Evolutionary conservation across 225 moss, liverwort and hornwort genomes (phyloP).

Genomic region (Ulota crispa): DNA sequence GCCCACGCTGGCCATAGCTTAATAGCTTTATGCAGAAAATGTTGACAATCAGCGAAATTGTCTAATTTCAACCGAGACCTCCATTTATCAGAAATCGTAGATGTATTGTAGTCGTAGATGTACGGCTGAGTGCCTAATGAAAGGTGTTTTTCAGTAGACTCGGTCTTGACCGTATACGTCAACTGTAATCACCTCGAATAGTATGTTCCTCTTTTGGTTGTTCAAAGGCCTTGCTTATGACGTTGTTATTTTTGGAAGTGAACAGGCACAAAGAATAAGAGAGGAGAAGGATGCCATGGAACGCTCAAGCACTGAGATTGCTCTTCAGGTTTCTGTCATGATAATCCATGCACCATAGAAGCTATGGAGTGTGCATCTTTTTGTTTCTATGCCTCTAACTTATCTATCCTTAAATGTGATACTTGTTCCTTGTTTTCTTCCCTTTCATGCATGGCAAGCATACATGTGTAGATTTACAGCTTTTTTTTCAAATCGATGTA

Average conservation of each 20-base stretch:
- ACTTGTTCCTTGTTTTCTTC: background rate
- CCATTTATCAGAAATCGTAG: background rate
- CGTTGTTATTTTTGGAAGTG: background rate
- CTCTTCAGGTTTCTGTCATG: constrained; percentile 51
- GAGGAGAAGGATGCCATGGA: constrained; percentile 55
- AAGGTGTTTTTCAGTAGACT: background rate
- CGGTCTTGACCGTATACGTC: background rate
- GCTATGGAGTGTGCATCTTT: background rate
- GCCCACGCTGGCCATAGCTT: background rate
- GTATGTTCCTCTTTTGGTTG: background rate
- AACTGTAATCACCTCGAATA: background rate
- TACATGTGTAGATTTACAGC: background rate
- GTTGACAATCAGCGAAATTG: background rate
- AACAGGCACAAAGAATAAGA: constrained; percentile 39
- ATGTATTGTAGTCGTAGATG: background rate
- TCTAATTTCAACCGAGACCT: background rate
- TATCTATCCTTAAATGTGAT: background rate
- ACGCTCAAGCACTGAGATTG: constrained; percentile 60
- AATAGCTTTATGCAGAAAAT: background rate
- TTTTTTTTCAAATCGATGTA: background rate
- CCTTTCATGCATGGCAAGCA: background rate
- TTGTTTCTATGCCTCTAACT: background rate
- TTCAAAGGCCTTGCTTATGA: constrained; percentile 16
- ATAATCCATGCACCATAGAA: background rate
- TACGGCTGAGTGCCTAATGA: background rate